Evolutionary conservation across 257 asterid species (phyloP).

Genomic region (Misopates orontium): DNA sequence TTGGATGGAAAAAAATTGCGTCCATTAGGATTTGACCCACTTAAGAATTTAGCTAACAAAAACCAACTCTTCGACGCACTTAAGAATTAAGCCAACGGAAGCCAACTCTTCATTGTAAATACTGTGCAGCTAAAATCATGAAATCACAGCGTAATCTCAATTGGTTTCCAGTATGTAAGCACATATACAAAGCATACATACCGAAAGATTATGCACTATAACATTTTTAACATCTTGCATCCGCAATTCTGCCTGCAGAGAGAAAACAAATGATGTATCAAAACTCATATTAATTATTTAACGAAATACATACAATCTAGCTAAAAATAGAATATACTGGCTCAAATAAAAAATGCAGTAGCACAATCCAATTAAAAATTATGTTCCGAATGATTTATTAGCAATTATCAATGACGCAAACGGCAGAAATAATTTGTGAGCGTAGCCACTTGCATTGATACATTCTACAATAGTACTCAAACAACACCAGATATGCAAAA

Average conservation of each 20-base stretch:
- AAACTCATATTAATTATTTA: conserved; percentile 2
- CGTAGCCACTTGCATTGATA: background rate
- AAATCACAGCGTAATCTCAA: conserved; percentile 10
- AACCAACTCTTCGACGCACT: too few relatives aligned
- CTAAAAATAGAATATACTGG: background rate
- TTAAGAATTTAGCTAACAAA: too few relatives aligned
- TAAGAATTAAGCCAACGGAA: too few relatives aligned
- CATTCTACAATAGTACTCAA: conserved; percentile 7
- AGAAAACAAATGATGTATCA: conserved; percentile 7
- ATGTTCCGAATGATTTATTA: background rate
- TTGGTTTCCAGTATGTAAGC: too few relatives aligned
- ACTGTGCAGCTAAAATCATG: background rate
- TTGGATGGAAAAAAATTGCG: too few relatives aligned
- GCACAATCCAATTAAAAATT: background rate
- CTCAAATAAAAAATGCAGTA: background rate
- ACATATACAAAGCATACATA: conserved; percentile 25
- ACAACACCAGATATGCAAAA: conserved; percentile 5
- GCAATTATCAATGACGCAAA: background rate
- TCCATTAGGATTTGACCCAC: too few relatives aligned
- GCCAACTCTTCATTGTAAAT: too few relatives aligned
- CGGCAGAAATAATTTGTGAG: background rate
- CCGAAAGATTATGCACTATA: conserved; percentile 82
- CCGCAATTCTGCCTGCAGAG: conserved; percentile 84
- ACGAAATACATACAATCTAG: conserved; percentile 12
- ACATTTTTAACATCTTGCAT: conserved; percentile 94